Conservation (phyloP, 2,329 filamentous ascomycete species). For the Colletotrichum sp. region DNA sequence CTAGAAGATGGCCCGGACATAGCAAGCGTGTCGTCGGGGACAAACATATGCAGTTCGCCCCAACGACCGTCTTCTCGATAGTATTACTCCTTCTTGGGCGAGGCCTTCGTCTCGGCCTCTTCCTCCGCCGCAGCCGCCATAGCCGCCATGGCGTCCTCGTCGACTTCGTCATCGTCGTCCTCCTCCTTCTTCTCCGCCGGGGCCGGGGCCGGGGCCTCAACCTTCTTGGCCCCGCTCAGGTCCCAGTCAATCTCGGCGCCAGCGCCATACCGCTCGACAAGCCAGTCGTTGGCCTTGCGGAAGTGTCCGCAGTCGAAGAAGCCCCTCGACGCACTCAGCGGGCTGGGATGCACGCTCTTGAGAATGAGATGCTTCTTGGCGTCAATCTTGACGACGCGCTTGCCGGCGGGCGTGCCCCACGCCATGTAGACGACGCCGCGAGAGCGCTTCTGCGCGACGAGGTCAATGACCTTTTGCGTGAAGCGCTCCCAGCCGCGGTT, state of each 20-base stretch:
- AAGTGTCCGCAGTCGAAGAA: constrained; percentile 89
- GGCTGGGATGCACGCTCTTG: constrained; percentile 88
- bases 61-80: constrained; percentile 12
- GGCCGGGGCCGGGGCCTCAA: neutral
- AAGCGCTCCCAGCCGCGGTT: constrained; percentile 92
- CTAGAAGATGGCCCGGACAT: neutral
- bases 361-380: constrained; percentile 79
- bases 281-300: constrained; percentile 83
- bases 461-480: constrained; percentile 89
- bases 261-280: constrained; percentile 77
- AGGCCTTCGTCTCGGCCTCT: constrained; percentile 21
- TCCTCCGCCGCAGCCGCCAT: constrained; percentile 8
- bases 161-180: neutral
- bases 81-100: constrained; percentile 17
- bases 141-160: constrained; percentile 8
- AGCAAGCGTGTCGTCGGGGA: neutral
- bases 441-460: constrained; percentile 77
- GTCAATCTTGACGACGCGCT: constrained; percentile 78
- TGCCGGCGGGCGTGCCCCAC: constrained; percentile 87
- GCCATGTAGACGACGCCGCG: constrained; percentile 92
- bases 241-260: constrained; percentile 88
- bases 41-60: neutral
- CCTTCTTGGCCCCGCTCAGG: constrained; percentile 37
- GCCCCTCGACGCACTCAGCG: constrained; percentile 81
- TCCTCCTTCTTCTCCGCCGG: constrained; percentile 20